Conservation (phyloP, 257 asterid species). For the Fraxinus cuspidata region DNA sequence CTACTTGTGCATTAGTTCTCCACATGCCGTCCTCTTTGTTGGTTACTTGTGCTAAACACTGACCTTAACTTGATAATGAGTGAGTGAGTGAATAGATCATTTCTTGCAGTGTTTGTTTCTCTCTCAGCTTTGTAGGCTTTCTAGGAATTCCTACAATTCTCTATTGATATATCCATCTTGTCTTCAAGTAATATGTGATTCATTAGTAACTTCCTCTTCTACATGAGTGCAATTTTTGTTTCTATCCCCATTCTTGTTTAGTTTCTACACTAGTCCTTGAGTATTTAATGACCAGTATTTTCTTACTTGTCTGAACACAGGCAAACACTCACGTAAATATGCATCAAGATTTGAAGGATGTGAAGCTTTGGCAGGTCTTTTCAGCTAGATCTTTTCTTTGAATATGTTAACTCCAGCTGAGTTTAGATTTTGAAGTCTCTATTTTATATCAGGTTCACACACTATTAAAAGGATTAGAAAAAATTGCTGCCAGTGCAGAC, state of each 20-base stretch:
- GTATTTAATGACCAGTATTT: background rate
- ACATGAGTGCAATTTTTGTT: background rate
- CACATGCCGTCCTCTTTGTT: background rate
- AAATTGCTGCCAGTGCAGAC: constrained; percentile 92
- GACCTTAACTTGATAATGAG: background rate
- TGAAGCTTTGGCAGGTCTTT: constrained; percentile 97
- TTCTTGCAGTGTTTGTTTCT: background rate
- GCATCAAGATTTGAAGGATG: constrained; percentile 87
- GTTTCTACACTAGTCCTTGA: constrained; percentile 15
- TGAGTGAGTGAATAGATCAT: background rate
- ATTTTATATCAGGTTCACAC: constrained; percentile 74
- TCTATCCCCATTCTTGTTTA: constrained; percentile 3
- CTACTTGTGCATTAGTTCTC: background rate
- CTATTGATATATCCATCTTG: background rate
- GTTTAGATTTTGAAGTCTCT: constrained; percentile 22
- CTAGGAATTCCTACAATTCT: background rate
- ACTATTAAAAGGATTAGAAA: constrained; percentile 88
- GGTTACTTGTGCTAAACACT: background rate
- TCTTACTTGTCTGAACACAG: constrained; percentile 47
- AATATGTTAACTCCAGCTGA: constrained; percentile 5
- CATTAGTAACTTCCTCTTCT: background rate
- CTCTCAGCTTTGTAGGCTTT: background rate
- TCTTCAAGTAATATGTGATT: background rate
- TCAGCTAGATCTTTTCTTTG: constrained; percentile 16
- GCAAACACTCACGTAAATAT: constrained; percentile 94